Base-by-base conservation (phyloP, 306 rosid genomes). In the Lathyrus aphaca region DNA sequence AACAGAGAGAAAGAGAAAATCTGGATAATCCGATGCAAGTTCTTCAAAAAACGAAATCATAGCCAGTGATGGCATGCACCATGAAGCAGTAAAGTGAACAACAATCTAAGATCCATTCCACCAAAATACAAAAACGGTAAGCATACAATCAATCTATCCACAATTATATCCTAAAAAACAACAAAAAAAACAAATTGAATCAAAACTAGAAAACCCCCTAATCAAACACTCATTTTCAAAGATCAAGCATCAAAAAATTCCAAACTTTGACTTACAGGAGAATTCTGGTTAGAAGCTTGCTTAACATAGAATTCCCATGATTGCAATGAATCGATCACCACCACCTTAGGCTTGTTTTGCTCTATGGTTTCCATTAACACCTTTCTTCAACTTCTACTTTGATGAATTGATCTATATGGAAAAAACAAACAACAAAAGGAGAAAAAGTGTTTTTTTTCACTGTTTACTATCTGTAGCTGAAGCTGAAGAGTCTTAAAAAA, bases 31-130 rank as follows among this genome's bases (percentile, higher is more conserved):
- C n/a, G 77, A 72, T 74, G 97, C 91, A 69, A 91, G 6, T 46
- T 91, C 96, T 54, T 94, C 91, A 72, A 91, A 85, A 56, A 81
- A 32, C 1, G 97, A 82, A 71, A 53, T 79, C 99, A 94, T 94
- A 68, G 87, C 95, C 73, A 94, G 95, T 19, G 97, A 94, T 69
- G 97, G 99, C 83, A 94, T 84, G 80, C 99, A 94, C 97, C 99
- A 94, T 32, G 95, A 83, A 73, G 97, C 96, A 79, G 87, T 82
- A 79, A 94, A 94, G 74, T 94, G 99, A 42, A 79, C 95, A 65
- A 84, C 84, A 84, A 94, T 48, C 98, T 94, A 74, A 44, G 37
- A 79, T 63, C 57, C 54, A 76, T 21, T 49, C 75, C 68, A 79
- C 53, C 65, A 44, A 81, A 81, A 43, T 5, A 25, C 12, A 69